These are phyloP conservation scores for Thelonectria blattea DNA, from an alignment of 2,329 filamentous ascomycete species.

Conservation along the genomic window DNA sequence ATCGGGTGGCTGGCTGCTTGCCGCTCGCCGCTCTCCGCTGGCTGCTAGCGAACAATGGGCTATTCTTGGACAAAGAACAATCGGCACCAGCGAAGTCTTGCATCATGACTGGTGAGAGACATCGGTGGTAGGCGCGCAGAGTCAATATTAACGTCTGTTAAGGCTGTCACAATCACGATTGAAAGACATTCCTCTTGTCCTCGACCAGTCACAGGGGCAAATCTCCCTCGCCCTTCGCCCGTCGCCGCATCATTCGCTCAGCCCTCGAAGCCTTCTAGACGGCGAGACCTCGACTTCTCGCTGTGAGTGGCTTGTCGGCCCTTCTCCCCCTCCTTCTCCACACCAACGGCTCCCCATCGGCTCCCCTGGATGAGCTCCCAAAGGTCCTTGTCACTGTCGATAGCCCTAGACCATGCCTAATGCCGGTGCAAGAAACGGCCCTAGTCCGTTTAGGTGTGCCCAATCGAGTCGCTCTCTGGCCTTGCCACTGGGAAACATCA, in stretches of 20 bases:
- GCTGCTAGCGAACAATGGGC: neutral
- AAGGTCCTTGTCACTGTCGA: constrained; percentile 22
- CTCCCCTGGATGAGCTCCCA: constrained; percentile 19
- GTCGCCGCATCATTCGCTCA: constrained; percentile 25
- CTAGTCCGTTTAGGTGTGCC: constrained; percentile 15
- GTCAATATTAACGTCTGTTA: constrained; percentile 22
- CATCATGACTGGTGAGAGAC: constrained; percentile 9
- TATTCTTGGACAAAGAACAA: constrained; percentile 13
- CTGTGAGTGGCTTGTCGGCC: constrained; percentile 40
- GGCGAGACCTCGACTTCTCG: constrained; percentile 21
- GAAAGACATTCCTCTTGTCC: constrained; percentile 3
- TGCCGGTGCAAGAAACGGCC: constrained; percentile 16
- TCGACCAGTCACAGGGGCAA: constrained; percentile 17
- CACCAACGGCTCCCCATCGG: constrained; percentile 24
- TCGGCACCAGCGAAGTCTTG: neutral
- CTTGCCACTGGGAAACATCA: constrained; percentile 34
- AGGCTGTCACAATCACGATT: constrained; percentile 17
- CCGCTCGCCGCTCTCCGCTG: neutral
- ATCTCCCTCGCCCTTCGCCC: constrained; percentile 14
- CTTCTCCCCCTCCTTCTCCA: constrained; percentile 33
- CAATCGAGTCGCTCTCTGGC: constrained; percentile 15
- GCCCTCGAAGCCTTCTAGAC: constrained; percentile 24
- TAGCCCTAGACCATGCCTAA: constrained; percentile 23
- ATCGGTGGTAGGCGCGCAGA: constrained; percentile 1
- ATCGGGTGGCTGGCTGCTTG: constrained; percentile 3